A percentile compares a stretch with the other conserved stretches of the same genome.
These are phyloP conservation scores for Lablab purpureus DNA, from an alignment of 306 rosid genomes.

Conservation along the genomic window DNA sequence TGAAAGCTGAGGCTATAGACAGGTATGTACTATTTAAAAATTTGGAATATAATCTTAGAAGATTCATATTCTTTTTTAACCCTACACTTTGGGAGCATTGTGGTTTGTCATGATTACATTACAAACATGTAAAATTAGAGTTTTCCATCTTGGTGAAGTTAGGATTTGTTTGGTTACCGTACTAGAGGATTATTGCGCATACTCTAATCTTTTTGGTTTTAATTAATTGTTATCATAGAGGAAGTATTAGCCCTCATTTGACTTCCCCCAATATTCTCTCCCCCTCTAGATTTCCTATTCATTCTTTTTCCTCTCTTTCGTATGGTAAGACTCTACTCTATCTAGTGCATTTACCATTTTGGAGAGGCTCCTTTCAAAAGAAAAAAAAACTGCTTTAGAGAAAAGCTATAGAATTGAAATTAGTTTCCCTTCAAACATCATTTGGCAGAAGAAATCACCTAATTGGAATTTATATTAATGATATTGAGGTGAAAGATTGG, in stretches of 20 bases:
- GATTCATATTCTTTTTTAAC: background rate
- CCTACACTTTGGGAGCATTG: background rate
- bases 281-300: background rate
- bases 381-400: background rate
- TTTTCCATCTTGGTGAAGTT: constrained; percentile 3
- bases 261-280: background rate
- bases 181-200: background rate
- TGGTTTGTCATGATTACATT: background rate
- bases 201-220: background rate
- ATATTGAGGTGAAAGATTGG: background rate
- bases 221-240: background rate
- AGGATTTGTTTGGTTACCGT: background rate
- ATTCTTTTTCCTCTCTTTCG: background rate
- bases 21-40: constrained; percentile 36
- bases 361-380: background rate
- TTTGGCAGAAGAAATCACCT: background rate
- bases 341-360: background rate
- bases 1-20: constrained; percentile 66
- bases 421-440: background rate
- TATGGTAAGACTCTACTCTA: background rate
- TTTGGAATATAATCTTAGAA: constrained; percentile 20
- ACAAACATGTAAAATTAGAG: background rate
- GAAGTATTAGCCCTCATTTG: background rate
- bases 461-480: background rate
- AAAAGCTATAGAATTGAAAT: background rate